phyloP scores from a whole-genome alignment of 805 yeast genomes.

The Lipomyces anomalus region DNA sequence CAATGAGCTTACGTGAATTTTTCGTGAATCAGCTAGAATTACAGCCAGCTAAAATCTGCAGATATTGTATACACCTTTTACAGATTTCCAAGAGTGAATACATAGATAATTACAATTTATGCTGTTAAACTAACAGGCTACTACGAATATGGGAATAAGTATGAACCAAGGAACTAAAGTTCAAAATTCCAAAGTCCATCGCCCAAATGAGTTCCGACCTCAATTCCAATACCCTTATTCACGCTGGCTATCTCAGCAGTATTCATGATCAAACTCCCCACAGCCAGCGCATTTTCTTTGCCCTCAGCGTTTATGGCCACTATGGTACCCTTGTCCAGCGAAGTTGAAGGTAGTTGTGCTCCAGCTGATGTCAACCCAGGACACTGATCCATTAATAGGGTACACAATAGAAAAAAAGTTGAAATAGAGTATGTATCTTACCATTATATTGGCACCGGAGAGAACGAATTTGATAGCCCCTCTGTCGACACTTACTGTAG shows the following conservation, averaged over 20 bases:
- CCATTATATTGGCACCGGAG: constrained; percentile 97
- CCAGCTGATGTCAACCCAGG: constrained; percentile 30
- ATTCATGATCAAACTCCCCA: constrained; percentile 83
- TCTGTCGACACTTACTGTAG: constrained; percentile 82
- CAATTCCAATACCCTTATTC: constrained; percentile 88
- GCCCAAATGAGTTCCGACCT: constrained; percentile 74
- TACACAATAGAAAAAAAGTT: background rate
- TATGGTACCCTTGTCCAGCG: constrained; percentile 60
- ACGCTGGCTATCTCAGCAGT: constrained; percentile 77
- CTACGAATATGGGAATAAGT: background rate
- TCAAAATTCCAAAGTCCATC: no score
- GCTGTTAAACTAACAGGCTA: background rate
- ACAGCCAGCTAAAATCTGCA: no score
- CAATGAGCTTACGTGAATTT: no score
- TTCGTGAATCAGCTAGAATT: no score
- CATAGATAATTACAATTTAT: no score
- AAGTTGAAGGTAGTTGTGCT: constrained; percentile 40
- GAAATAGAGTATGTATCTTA: constrained; percentile 30
- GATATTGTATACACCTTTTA: no score
- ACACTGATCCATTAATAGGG: no score
- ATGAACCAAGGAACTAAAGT: constrained; percentile 25
- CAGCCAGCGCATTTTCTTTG: constrained; percentile 81
- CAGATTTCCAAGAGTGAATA: no score
- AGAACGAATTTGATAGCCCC: constrained; percentile 94
- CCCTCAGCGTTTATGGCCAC: constrained; percentile 89